phyloP scores from a whole-genome alignment of 2,329 filamentous ascomycete species.

The Aureobasidium lini region DNA sequence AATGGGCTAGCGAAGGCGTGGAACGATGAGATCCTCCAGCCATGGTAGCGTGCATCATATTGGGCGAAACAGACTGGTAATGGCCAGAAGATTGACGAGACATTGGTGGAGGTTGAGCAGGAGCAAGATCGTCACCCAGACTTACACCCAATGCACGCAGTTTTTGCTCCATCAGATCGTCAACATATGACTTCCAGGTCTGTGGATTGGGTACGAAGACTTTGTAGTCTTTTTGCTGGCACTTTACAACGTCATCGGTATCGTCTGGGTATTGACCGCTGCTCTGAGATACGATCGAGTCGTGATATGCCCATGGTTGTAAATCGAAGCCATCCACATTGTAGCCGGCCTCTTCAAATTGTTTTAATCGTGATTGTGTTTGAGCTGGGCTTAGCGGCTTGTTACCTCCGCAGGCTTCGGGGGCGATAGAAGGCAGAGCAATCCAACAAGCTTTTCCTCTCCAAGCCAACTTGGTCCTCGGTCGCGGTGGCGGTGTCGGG shows the following conservation, averaged over 20 bases:
- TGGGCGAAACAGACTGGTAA: constrained; percentile 72
- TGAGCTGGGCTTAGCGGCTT: constrained; percentile 43
- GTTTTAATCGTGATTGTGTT: constrained; percentile 53
- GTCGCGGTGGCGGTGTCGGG: constrained; percentile 27
- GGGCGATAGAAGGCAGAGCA: constrained; percentile 36
- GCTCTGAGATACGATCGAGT: constrained; percentile 46
- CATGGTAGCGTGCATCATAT: constrained; percentile 51
- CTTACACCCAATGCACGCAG: constrained; percentile 84
- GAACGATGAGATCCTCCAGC: constrained; percentile 15
- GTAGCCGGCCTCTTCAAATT: constrained; percentile 65
- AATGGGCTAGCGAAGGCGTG: constrained; percentile 43
- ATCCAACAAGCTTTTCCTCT: constrained; percentile 40
- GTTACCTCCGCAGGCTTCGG: constrained; percentile 34
- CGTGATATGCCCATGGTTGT: constrained; percentile 28
- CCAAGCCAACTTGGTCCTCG: constrained; percentile 39
- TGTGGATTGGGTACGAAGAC: constrained; percentile 66
- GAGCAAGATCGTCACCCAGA: constrained; percentile 60
- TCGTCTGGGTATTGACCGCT: constrained; percentile 60
- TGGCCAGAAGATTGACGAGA: constrained; percentile 68
- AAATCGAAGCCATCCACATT: constrained; percentile 62
- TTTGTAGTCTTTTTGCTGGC: constrained; percentile 45
- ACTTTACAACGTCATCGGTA: constrained; percentile 51
- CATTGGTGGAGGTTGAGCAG: constrained; percentile 47
- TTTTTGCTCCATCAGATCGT: constrained; percentile 82
- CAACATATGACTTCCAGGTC: constrained; percentile 71